Evolutionary conservation across 1,139 yeast genomes (phyloP), one percentile per base, ranked within the genome.

Genomic region (Debaryomyces singareniensis): DNA sequence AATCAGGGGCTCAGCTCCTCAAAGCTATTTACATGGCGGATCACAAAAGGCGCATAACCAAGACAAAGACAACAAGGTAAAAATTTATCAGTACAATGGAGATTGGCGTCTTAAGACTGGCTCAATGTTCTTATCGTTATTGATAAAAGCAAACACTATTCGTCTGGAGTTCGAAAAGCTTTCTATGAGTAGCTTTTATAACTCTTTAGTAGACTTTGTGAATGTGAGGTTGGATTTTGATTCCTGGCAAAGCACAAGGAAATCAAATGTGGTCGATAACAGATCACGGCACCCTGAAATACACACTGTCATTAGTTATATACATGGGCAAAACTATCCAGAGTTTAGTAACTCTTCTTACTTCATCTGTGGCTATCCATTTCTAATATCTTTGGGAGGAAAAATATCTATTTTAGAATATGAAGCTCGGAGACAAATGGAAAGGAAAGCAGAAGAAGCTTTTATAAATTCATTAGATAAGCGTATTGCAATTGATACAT

Each of bases 401-500:
- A 91, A 91, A 52, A 82, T 87, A 2, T 66, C 79, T 0, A 75
- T 89, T 3, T 57, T 91, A 41, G 95, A 85, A 44, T 78, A 83
- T 51, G 96, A 87, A 47, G 87, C 94, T 0, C 71, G 78, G 35
- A 58, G 84, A 25, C 82, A 77, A 35, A 86, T 89, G 95, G 94
- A 83, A 44, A 59, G 82, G 33, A 79, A 81, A 47, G 96, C 95
- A 0, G 95, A 86, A 44, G 93, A 85, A 47, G 95, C 96, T 0
- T 86, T 87, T 44, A 71, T 87, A 28, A 75, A 71, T 32, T 79
- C 95, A 0, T 49, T 86, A 20, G 85, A 81, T 42, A 69, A 73
- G 32, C 63, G 77, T 33, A 64, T 68, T 15, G 73, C 74, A 0
- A 57, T 78, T 24, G 85, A 81, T 43, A 80, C 87, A 5, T 74